phyloP scores from a whole-genome alignment of 257 asterid genomes.

The Nicotiana paniculata region DNA sequence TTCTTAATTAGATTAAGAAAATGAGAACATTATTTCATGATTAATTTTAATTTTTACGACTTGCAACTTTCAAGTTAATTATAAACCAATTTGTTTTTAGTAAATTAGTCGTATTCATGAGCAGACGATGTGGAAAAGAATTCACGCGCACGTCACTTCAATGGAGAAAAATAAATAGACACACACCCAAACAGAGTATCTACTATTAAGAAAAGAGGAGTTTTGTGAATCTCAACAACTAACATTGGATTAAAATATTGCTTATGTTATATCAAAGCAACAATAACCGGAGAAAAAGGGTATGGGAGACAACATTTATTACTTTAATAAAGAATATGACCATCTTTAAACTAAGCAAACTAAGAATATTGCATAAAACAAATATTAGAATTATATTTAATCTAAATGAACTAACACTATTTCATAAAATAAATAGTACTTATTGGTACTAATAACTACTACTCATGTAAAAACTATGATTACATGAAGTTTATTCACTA shows the following conservation, averaged over 20 bases:
- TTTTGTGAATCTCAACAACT: background rate
- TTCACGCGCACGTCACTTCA: slow-evolving; percentile 10
- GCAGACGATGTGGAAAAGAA: slow-evolving; percentile 1
- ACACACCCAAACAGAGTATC: background rate
- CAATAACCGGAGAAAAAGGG: background rate
- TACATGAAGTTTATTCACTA: too few species aligned
- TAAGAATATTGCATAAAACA: too few species aligned
- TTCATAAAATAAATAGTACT: too few species aligned
- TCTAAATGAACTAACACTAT: too few species aligned
- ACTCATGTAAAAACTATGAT: too few species aligned
- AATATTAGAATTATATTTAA: too few species aligned
- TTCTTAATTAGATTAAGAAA: background rate
- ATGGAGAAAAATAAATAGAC: slow-evolving; percentile 15
- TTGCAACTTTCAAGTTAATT: slow-evolving; percentile 21
- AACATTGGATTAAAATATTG: background rate
- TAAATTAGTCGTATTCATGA: slow-evolving; percentile 16
- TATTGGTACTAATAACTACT: too few species aligned
- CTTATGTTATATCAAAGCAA: background rate
- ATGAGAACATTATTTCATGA: background rate
- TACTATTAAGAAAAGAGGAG: background rate
- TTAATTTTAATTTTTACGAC: background rate
- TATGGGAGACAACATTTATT: too few species aligned
- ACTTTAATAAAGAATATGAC: too few species aligned
- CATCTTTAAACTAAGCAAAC: too few species aligned
- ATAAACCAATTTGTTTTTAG: slow-evolving; percentile 15